Evolutionary conservation across 257 asterid genomes (phyloP).

Genomic region (Thymus mandschuricus): DNA sequence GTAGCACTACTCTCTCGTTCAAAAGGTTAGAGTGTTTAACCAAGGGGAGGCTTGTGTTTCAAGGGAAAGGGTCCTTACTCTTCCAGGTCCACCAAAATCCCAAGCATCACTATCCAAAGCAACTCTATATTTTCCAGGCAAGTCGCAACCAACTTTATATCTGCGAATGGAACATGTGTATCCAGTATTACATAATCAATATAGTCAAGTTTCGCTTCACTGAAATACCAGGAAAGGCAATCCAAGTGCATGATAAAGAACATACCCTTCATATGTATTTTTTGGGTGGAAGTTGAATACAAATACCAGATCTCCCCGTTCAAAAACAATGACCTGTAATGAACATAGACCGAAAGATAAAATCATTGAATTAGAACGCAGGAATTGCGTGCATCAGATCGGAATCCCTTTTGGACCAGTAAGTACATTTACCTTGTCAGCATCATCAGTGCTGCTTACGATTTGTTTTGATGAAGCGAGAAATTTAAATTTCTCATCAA

Average conservation of each 20-base stretch:
- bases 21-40: background rate
- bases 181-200: background rate
- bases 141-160: conserved; percentile 94
- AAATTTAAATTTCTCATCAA: conserved; percentile 76
- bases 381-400: conserved; percentile 11
- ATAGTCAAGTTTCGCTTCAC: background rate
- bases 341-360: conserved; percentile 25
- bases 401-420: background rate
- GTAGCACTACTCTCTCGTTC: background rate
- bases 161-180: conserved; percentile 43
- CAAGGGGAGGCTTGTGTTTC: conserved; percentile 8
- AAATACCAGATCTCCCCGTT: conserved; percentile 87
- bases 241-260: conserved; percentile 24
- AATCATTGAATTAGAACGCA: background rate
- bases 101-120: conserved; percentile 91
- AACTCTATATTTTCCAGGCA: conserved; percentile 92
- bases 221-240: conserved; percentile 3
- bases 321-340: conserved; percentile 90
- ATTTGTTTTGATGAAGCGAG: conserved; percentile 79
- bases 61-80: conserved; percentile 60
- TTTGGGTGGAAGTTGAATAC: conserved; percentile 90
- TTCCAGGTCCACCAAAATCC: conserved; percentile 95
- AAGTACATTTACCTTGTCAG: conserved; percentile 62
- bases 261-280: conserved; percentile 87
- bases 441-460: conserved; percentile 76